Percentiles rank a stretch among this genome's conserved stretches.
These are phyloP conservation scores for Microbotryomycetes sp. DNA, from an alignment of 1,284 basidiomycete genomes.

Conservation along the genomic window DNA sequence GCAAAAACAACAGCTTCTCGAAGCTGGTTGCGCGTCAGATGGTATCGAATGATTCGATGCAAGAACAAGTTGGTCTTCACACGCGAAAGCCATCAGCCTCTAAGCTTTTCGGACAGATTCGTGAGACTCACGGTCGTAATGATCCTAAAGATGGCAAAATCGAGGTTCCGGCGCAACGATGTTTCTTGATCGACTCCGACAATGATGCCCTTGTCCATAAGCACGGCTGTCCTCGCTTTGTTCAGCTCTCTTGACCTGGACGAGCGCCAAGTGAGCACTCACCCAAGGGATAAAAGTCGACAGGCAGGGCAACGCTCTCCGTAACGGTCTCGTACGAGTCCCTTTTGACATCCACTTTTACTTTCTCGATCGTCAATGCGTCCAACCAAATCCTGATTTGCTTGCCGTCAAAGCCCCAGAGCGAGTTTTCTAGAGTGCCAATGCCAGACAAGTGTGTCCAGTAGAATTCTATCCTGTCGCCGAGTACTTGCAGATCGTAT, in stretches of 20 bases:
- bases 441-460: slow-evolving; percentile 96
- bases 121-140: slow-evolving; percentile 64
- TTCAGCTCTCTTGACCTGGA: slow-evolving; percentile 3
- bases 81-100: neutral
- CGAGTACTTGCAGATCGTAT: slow-evolving; percentile 96
- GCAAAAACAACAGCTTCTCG: slow-evolving; percentile 79
- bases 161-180: slow-evolving; percentile 64
- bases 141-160: slow-evolving; percentile 88
- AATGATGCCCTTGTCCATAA: slow-evolving; percentile 98
- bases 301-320: slow-evolving; percentile 80
- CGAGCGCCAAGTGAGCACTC: slow-evolving; percentile 41
- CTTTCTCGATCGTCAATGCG: slow-evolving; percentile 75
- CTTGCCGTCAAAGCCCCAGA: slow-evolving; percentile 94
- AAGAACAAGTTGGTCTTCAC: slow-evolving; percentile 83
- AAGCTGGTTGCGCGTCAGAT: slow-evolving; percentile 64
- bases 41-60: slow-evolving; percentile 79
- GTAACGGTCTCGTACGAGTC: slow-evolving; percentile 58
- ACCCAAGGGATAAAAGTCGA: slow-evolving; percentile 96
- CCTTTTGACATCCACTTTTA: slow-evolving; percentile 33
- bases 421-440: slow-evolving; percentile 84
- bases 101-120: neutral
- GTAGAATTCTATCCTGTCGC: slow-evolving; percentile 92
- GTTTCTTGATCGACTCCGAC: slow-evolving; percentile 90
- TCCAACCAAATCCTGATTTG: slow-evolving; percentile 91
- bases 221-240: slow-evolving; percentile 61